Base-by-base conservation (phyloP, 2,329 filamentous ascomycete species). In the Alternaria brassicae region DNA sequence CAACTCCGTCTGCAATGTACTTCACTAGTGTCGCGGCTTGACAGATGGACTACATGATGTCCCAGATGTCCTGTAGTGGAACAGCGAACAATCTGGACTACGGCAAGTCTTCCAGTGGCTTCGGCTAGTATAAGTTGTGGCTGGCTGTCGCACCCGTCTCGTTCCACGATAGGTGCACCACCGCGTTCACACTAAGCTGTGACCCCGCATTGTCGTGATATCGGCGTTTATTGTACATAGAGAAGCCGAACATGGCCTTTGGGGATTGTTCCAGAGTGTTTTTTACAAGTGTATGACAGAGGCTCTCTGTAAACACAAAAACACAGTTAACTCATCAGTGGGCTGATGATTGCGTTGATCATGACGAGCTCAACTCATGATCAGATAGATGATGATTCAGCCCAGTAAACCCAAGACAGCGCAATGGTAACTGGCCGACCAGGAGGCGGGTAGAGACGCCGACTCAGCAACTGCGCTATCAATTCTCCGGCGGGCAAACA, bases 101-200 rank as follows among this genome's bases (percentile, higher is more conserved):
- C 28, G 13, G 28, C 40, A 42, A 15, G 27, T 10, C 9, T 7
- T 52, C 15, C 15, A 37, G 40, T 45, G 25, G 48, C 39, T 57
- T 37, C 36, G 39, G 28, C 25, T 52, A 45, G 39, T 19, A 15
- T 17, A 21, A 39, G 34, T 19, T 21, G 39, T 45, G 39, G 54
- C 54, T 53, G 54, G 36, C 40, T 39, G 48, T 32, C 39, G 40
- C 45, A 37, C 44, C 19, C 13, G 42, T 44, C 40, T 39, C 39
- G 17, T 41, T 47, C 15, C 28, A 53, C 17, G 17, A 53, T 36
- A 30, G 48, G 23, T 36, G 23, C 39, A 36, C 39, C 12, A 39
- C 23, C n/a, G 54, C 54, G 12, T 17, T 12, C 21, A 42, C 32
- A 32, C 30, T 28, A 53, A 41, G 13, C 19, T 25, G 15, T 32